These are phyloP conservation scores for Coniochaeta ligniaria DNA, from an alignment of 2,329 filamentous ascomycete genomes.

Conservation along the genomic window DNA sequence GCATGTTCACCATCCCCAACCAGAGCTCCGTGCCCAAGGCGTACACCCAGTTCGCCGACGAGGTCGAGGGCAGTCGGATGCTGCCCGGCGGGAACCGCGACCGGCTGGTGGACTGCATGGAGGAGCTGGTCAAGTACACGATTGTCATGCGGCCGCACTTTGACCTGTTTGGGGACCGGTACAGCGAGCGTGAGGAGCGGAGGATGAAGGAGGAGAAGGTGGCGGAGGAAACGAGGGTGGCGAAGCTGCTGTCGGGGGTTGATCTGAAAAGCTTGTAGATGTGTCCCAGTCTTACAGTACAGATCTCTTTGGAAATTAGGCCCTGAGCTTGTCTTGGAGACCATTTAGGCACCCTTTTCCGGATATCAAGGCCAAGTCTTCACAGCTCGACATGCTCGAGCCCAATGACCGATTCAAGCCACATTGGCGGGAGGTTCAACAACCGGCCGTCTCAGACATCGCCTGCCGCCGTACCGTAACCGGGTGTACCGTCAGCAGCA, in stretches of 20 bases:
- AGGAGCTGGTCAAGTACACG: conserved; percentile 64
- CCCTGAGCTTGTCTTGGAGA: too few relatives aligned
- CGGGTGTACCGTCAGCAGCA: background rate
- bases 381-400: background rate
- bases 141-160: conserved; percentile 57
- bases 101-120: conserved; percentile 58
- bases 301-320: too few relatives aligned
- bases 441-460: background rate
- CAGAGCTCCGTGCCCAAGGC: conserved; percentile 57
- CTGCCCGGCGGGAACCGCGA: conserved; percentile 50
- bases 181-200: conserved; percentile 48
- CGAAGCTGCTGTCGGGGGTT: background rate
- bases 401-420: background rate
- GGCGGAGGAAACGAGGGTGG: background rate
- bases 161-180: conserved; percentile 54
- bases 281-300: background rate
- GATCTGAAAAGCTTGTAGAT: background rate
- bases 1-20: conserved; percentile 62
- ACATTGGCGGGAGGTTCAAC: background rate
- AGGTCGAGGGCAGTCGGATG: conserved; percentile 33
- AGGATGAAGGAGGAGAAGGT: conserved; percentile 10
- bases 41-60: conserved; percentile 37
- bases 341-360: too few relatives aligned
- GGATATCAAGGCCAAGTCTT: too few relatives aligned
- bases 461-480: background rate